These are phyloP conservation scores for Pinus albicaulis DNA, from an alignment of 75 land plant species.

Conservation along the genomic window DNA sequence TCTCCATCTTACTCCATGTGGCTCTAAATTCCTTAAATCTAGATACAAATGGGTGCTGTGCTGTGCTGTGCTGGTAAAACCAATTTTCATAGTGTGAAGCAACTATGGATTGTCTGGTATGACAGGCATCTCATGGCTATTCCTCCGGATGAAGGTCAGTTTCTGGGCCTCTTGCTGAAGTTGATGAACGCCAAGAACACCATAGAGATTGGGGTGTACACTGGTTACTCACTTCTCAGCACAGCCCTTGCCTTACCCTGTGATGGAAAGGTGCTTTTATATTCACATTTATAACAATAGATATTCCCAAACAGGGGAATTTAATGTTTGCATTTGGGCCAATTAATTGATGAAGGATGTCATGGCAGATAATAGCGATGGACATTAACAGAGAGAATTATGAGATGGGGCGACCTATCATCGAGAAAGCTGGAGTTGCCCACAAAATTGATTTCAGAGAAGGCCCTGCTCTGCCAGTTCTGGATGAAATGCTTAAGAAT, in stretches of 20 bases:
- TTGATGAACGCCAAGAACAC: constrained; percentile 85
- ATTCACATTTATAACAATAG: not conserved
- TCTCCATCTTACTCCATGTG: not conserved
- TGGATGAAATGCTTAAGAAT: constrained; percentile 42
- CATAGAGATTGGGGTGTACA: constrained; percentile 72
- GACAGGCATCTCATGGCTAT: constrained; percentile 33
- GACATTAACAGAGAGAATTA: constrained; percentile 63
- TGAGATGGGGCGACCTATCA: constrained; percentile 63
- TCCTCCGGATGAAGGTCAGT: constrained; percentile 78
- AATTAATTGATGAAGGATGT: too few relatives aligned
- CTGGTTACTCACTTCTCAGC: constrained; percentile 81
- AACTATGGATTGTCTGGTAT: too few relatives aligned
- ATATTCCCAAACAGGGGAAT: too few relatives aligned
- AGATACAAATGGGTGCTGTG: too few relatives aligned
- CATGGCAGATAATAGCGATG: constrained; percentile 57
- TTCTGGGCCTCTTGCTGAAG: constrained; percentile 64
- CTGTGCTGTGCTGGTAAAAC: too few relatives aligned
- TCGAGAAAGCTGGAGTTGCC: constrained; percentile 66
- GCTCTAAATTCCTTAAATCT: too few relatives aligned
- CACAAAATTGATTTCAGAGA: constrained; percentile 80
- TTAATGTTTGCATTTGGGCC: too few relatives aligned
- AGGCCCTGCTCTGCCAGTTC: constrained; percentile 57
- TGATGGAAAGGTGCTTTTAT: constrained; percentile 55
- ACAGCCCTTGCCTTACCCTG: constrained; percentile 85
- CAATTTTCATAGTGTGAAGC: not conserved